phyloP scores from a whole-genome alignment of 2,329 filamentous ascomycete genomes.

The Apiospora koreana region DNA sequence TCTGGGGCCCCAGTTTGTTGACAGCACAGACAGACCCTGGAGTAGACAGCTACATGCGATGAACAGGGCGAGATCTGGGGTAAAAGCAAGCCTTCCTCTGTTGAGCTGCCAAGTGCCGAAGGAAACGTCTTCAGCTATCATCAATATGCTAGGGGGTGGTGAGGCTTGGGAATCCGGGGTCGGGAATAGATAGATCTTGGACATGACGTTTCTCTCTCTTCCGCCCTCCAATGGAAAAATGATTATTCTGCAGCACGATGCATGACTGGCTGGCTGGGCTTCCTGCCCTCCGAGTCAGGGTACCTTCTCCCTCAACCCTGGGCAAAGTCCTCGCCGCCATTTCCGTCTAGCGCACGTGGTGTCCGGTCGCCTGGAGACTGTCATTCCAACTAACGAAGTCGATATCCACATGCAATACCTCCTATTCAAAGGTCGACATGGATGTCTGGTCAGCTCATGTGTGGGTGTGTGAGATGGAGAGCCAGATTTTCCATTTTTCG shows the following conservation, averaged over 20 bases:
- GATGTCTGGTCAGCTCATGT: neutral
- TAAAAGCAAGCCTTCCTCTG: neutral
- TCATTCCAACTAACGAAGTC: neutral
- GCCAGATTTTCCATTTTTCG: neutral
- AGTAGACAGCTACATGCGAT: neutral
- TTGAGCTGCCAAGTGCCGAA: neutral
- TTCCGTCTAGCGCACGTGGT: neutral
- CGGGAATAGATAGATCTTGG: neutral
- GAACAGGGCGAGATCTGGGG: neutral
- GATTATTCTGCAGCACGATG: slow-evolving; percentile 2
- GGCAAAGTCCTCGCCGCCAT: neutral
- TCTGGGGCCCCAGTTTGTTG: slow-evolving; percentile 3
- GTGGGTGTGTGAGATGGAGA: neutral
- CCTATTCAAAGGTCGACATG: neutral
- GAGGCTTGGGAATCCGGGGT: neutral
- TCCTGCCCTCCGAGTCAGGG: neutral
- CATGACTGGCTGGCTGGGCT: slow-evolving; percentile 1
- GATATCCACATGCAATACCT: neutral
- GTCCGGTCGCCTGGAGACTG: neutral
- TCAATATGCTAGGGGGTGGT: neutral
- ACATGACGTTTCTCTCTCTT: neutral
- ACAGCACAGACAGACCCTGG: neutral
- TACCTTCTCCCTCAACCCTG: neutral
- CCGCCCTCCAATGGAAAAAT: neutral
- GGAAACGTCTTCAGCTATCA: neutral